Base-by-base conservation (phyloP, 352 stramenopile genomes). In the Phytophthora pini region DNA sequence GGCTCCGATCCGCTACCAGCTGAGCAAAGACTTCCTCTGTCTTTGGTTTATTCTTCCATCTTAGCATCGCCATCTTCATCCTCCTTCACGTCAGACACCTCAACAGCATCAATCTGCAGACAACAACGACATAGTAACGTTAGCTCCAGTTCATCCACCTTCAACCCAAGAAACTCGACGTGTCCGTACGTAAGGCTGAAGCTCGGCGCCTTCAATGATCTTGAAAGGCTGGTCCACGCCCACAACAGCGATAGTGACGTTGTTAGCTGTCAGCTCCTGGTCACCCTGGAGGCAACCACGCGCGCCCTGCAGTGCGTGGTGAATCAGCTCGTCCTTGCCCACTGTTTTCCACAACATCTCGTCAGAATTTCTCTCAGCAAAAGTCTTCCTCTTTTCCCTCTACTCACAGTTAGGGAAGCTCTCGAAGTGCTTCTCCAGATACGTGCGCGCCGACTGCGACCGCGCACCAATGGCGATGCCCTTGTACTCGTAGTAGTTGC, bases 401-500 rank as follows among this genome's bases (percentile, higher is more conserved):
- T 17, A 89, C 84, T 58, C 76, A 95, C 88, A 77, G 65, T 83
- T 80, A 27, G 74, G 63, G 70, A 99, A 99, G 46, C 68, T 93
- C 56, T 99, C 90, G 66, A 97, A 98, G 79, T 99, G 94, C 80
- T 99, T 99, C 82, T 99, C 98, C 41, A 99, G 84, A 79, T 99
- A 99, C 59, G 98, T 99, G 71, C 97, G 94, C 39, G 97, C 97
- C 46, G 90, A 97, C 83, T 99, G 97, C 61, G 92, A 98, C 39
- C 98, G 81, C 12, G 97, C 93, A 38, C 98, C 98, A 86, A 99
- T 99, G 60, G 97, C 97, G 46, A 97, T 97, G 32, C 94, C 97
- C 75, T 98, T 97, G 84, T 99, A 99, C 84, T 99, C 98, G 71
- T 98, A 99, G 73, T 99, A 97, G 80, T 99, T 99, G 52, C 97